These are phyloP conservation scores for Solanum okadae DNA, from an alignment of 257 asterid species.

Conservation along the genomic window DNA sequence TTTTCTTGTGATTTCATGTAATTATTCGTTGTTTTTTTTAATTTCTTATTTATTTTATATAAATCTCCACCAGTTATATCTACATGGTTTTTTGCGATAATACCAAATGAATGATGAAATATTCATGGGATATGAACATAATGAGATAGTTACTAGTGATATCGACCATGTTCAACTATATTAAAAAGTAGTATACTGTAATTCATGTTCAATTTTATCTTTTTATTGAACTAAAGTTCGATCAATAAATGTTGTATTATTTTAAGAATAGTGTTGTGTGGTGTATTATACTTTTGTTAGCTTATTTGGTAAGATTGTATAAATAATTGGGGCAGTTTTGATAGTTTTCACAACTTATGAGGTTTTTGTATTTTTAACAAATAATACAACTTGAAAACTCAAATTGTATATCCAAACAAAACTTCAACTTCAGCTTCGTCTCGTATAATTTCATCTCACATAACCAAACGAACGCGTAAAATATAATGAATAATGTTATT, in stretches of 20 bases:
- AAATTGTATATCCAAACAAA: too few species aligned
- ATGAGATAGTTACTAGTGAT: too few species aligned
- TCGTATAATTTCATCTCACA: too few species aligned
- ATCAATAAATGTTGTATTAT: not conserved
- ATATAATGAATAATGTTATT: too few species aligned
- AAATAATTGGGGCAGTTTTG: not conserved
- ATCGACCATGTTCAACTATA: not conserved
- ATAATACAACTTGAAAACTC: too few species aligned
- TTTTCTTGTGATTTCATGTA: not conserved
- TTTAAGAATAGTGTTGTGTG: not conserved
- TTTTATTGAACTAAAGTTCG: not conserved
- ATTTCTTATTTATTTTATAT: too few species aligned
- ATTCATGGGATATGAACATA: not conserved
- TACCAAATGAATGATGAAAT: not conserved
- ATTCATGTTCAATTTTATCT: not conserved
- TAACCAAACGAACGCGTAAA: accelerated
- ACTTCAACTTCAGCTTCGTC: too few species aligned
- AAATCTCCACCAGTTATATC: not conserved
- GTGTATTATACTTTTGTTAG: not conserved
- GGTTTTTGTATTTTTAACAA: too few species aligned
- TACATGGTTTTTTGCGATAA: not conserved
- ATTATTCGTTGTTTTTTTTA: too few species aligned
- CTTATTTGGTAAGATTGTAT: too few species aligned
- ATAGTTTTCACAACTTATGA: too few species aligned
- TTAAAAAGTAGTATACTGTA: too few species aligned